phyloP scores from a whole-genome alignment of 495 filamentous ascomycete species.

The Hypoxylon lienhwacheense region DNA sequence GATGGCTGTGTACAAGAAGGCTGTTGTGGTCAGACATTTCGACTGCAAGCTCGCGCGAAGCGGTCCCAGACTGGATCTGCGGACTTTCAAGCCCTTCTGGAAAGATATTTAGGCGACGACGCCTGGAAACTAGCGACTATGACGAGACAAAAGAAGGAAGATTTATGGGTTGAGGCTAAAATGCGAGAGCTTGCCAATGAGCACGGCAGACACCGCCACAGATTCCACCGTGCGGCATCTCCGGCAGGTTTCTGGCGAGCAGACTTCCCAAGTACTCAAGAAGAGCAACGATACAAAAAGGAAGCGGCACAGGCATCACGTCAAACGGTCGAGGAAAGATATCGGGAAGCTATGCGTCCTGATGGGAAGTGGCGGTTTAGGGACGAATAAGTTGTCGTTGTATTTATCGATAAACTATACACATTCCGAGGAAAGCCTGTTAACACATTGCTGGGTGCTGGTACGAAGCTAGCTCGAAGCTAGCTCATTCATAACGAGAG shows the following conservation, averaged over 20 bases:
- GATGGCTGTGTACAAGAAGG: constrained; percentile 73
- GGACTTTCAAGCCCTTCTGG: constrained; percentile 60
- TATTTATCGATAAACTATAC: too few relatives aligned
- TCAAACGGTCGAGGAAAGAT: constrained; percentile 69
- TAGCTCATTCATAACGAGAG: too few relatives aligned
- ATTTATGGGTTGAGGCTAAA: constrained; percentile 67
- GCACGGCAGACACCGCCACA: constrained; percentile 74
- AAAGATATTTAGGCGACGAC: constrained; percentile 68
- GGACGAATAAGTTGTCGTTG: constrained; percentile 81
- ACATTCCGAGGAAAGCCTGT: too few relatives aligned
- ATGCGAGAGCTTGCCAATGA: constrained; percentile 67
- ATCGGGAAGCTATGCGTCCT: constrained; percentile 76
- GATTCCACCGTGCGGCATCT: constrained; percentile 65
- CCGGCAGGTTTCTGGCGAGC: constrained; percentile 90
- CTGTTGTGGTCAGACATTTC: constrained; percentile 77
- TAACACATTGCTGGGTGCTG: too few relatives aligned
- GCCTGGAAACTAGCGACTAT: constrained; percentile 50
- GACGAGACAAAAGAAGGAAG: constrained; percentile 53
- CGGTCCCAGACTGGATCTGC: constrained; percentile 38
- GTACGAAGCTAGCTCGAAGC: too few relatives aligned
- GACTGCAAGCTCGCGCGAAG: constrained; percentile 59
- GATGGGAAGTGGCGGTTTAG: constrained; percentile 76
- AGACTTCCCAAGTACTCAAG: constrained; percentile 86
- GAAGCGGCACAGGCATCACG: constrained; percentile 61
- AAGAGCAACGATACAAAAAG: constrained; percentile 62